Percentiles rank a stretch among this genome's conserved stretches.
Conservation (phyloP, 2,329 filamentous ascomycete genomes). For the Coniochaeta pulveracea region DNA sequence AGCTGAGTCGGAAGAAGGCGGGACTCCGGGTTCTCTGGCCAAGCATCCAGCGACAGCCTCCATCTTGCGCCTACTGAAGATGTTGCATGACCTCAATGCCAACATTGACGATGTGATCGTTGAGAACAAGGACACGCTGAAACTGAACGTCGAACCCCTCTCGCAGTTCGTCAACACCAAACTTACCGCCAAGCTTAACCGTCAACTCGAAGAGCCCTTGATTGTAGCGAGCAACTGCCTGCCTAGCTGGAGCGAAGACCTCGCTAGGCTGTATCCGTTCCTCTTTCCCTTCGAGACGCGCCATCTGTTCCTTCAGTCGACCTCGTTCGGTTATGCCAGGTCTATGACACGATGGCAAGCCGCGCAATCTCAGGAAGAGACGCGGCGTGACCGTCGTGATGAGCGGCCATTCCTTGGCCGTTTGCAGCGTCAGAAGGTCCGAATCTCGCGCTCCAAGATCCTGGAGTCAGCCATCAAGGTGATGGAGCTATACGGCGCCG, state of each 20-base stretch:
- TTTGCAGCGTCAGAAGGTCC: slow-evolving; percentile 92
- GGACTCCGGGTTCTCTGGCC: slow-evolving; percentile 66
- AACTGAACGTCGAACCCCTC: slow-evolving; percentile 68
- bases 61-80: slow-evolving; percentile 78
- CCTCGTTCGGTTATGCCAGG: slow-evolving; percentile 92
- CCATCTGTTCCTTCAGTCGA: slow-evolving; percentile 93
- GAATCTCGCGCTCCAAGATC: slow-evolving; percentile 89
- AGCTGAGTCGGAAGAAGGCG: slow-evolving; percentile 41
- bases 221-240: slow-evolving; percentile 96
- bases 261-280: slow-evolving; percentile 90
- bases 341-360: slow-evolving; percentile 98
- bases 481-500: slow-evolving; percentile 97
- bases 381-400: slow-evolving; percentile 72
- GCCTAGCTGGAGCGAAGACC: slow-evolving; percentile 89
- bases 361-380: slow-evolving; percentile 70
- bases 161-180: slow-evolving; percentile 98
- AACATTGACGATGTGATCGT: slow-evolving; percentile 86
- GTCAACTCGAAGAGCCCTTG: slow-evolving; percentile 89
- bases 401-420: slow-evolving; percentile 85
- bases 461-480: slow-evolving; percentile 95
- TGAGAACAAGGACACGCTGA: slow-evolving; percentile 60
- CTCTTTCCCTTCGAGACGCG: slow-evolving; percentile 96
- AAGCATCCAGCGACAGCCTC: slow-evolving; percentile 77
- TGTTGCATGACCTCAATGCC: slow-evolving; percentile 84
- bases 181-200: slow-evolving; percentile 91